Evolutionary conservation across 495 filamentous ascomycete genomes (phyloP).

Genomic region (Trypethelium eluteriae): DNA sequence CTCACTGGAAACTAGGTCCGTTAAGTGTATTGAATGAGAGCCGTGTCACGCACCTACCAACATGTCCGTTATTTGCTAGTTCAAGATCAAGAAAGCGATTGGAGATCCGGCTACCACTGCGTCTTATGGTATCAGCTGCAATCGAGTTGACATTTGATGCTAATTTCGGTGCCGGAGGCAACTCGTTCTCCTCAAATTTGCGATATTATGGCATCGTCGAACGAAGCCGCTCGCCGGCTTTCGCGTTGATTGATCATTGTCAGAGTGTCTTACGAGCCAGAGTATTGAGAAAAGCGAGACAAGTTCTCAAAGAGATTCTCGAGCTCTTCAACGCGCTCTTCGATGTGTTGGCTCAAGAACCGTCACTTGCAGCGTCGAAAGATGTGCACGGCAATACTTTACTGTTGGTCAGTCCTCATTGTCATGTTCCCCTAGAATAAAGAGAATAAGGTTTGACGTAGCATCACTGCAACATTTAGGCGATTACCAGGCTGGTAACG

Average conservation of each 20-base stretch:
- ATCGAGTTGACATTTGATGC: conserved; percentile 7
- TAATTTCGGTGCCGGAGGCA: conserved; percentile 8
- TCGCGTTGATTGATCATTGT: conserved; percentile 5
- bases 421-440: conserved; percentile 4
- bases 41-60: conserved; percentile 4
- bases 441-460: conserved; percentile 2
- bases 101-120: neutral
- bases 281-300: neutral
- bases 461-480: neutral
- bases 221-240: conserved; percentile 5
- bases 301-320: neutral
- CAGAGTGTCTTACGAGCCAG: neutral
- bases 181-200: conserved; percentile 6
- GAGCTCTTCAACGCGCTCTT: neutral
- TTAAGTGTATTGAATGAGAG: neutral
- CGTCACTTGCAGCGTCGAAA: conserved; percentile 6
- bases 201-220: conserved; percentile 7
- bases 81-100: conserved; percentile 10
- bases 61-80: conserved; percentile 6
- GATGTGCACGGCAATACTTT: neutral
- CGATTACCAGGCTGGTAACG: neutral
- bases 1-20: conserved; percentile 2
- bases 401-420: conserved; percentile 8
- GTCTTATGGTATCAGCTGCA: neutral
- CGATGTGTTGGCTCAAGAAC: neutral